These are phyloP conservation scores for Hemileia vastatrix DNA, from an alignment of 1,284 basidiomycete genomes.

Conservation along the genomic window DNA sequence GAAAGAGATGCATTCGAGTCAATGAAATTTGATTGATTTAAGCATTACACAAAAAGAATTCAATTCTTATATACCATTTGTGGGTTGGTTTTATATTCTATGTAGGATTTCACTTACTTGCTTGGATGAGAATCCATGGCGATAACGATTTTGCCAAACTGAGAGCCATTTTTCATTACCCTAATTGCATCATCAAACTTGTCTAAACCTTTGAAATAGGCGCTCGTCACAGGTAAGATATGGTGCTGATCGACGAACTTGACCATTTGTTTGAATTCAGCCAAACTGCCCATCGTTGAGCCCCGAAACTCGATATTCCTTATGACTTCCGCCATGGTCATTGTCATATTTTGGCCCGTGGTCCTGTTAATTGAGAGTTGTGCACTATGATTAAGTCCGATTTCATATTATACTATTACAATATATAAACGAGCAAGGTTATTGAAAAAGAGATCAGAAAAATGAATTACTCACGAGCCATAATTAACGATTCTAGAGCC, in stretches of 20 bases:
- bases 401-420: background rate
- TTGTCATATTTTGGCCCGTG: background rate
- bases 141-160: slow-evolving; percentile 17
- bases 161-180: slow-evolving; percentile 12
- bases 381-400: too few relatives aligned
- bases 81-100: too few relatives aligned
- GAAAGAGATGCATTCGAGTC: too few relatives aligned
- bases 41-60: too few relatives aligned
- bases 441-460: too few relatives aligned
- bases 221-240: slow-evolving; percentile 6
- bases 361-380: slow-evolving; percentile 5
- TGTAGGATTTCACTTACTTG: too few relatives aligned
- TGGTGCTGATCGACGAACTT: slow-evolving; percentile 7
- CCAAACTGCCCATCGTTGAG: slow-evolving; percentile 13
- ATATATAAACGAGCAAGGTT: background rate
- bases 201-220: background rate
- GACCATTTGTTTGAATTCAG: slow-evolving; percentile 18
- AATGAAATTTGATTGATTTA: too few relatives aligned
- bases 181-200: slow-evolving; percentile 13
- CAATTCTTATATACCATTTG: too few relatives aligned
- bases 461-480: slow-evolving; percentile 9
- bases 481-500: slow-evolving; percentile 11
- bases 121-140: too few relatives aligned
- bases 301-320: slow-evolving; percentile 10
- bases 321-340: slow-evolving; percentile 14